Percentiles rank a stretch among this genome's conserved stretches.
These are phyloP conservation scores for Fagopyrum esculentum DNA, from an alignment of 148 eudicot species.

Conservation along the genomic window DNA sequence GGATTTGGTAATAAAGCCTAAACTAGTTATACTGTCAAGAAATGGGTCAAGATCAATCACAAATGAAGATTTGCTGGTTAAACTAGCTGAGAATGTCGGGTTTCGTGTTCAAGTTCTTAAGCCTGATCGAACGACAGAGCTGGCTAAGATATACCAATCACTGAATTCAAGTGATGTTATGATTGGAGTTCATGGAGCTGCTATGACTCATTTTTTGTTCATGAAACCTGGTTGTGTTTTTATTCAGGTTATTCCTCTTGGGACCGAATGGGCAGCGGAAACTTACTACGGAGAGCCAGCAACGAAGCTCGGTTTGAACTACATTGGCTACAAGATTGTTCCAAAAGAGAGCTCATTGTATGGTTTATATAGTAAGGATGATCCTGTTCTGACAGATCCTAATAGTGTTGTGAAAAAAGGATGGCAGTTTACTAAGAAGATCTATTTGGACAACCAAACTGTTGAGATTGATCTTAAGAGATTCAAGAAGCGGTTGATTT, in stretches of 20 bases:
- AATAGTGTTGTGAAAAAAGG: conserved; percentile 48
- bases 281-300: conserved; percentile 38
- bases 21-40: conserved; percentile 39
- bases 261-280: conserved; percentile 34
- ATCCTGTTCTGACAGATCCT: conserved; percentile 23
- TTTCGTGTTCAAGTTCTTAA: conserved; percentile 21
- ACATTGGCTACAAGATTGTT: conserved; percentile 40
- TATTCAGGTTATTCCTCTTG: conserved; percentile 50
- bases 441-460: conserved; percentile 68
- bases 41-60: conserved; percentile 27
- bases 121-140: conserved; percentile 21
- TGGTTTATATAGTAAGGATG: conserved; percentile 19
- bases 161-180: conserved; percentile 43
- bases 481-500: conserved; percentile 53
- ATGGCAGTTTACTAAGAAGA: conserved; percentile 80
- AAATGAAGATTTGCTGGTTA: conserved; percentile 36
- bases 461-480: conserved; percentile 54
- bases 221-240: conserved; percentile 40
- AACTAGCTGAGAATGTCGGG: conserved; percentile 37
- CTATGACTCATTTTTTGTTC: conserved; percentile 43
- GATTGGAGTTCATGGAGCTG: conserved; percentile 60
- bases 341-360: conserved; percentile 44
- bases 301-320: conserved; percentile 34
- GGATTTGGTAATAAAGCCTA: background rate
- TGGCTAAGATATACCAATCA: conserved; percentile 25